A percentile compares a stretch with the other conserved stretches of the same genome.
These are phyloP conservation scores for Scenedesmus sp. DNA, from an alignment of 163 green algal species.

Conservation along the genomic window DNA sequence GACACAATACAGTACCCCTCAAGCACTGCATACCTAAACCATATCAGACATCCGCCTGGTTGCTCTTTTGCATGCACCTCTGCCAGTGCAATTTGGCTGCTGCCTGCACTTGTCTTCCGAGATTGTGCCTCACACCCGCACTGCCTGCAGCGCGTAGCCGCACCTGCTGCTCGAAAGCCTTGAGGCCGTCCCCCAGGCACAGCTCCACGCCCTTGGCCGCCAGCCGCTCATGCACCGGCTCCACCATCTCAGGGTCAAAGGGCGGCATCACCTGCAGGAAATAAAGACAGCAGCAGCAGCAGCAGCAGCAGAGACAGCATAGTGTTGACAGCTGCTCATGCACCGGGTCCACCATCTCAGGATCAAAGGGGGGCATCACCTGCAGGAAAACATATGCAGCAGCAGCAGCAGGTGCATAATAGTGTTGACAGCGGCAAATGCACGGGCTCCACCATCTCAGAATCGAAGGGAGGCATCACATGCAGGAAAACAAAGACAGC, in stretches of 20 bases:
- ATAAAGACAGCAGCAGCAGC: slow-evolving; percentile 3
- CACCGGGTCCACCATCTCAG: slow-evolving; percentile 62
- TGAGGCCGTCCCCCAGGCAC: slow-evolving; percentile 59
- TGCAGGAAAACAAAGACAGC: slow-evolving; percentile 16
- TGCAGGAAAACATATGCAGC: slow-evolving; percentile 25
- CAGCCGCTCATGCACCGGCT: slow-evolving; percentile 58
- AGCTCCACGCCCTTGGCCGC: slow-evolving; percentile 57
- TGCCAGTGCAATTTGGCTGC: too few relatives aligned
- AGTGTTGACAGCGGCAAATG: slow-evolving; percentile 47
- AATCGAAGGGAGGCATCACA: slow-evolving; percentile 70
- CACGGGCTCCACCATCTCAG: slow-evolving; percentile 64
- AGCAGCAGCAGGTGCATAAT: slow-evolving; percentile 2
- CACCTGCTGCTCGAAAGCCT: slow-evolving; percentile 54
- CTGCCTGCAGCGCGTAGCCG: not conserved
- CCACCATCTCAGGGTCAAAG: slow-evolving; percentile 66
- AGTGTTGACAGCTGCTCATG: slow-evolving; percentile 28
- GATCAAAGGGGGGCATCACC: slow-evolving; percentile 70
- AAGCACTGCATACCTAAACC: too few relatives aligned
- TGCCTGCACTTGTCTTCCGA: too few relatives aligned
- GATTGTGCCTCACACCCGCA: too few relatives aligned
- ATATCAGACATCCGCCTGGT: too few relatives aligned
- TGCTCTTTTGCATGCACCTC: too few relatives aligned
- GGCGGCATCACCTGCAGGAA: slow-evolving; percentile 67
- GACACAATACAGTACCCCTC: too few relatives aligned
- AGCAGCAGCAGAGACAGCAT: not conserved